phyloP scores from a whole-genome alignment of 2,329 filamentous ascomycete species.

The Teratosphaeria destructans region DNA sequence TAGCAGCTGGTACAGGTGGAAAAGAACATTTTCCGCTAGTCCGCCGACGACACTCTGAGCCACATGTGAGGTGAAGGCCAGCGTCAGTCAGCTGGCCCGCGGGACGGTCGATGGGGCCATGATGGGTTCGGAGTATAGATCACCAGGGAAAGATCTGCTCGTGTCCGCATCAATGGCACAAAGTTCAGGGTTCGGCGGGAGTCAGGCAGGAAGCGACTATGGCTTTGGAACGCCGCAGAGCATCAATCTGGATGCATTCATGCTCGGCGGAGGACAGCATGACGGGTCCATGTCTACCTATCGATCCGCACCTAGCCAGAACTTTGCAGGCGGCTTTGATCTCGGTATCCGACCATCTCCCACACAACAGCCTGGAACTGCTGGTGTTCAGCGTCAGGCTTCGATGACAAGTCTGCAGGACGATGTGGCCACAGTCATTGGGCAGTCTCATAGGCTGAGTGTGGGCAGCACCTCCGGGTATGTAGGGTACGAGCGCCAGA shows the following conservation, averaged over 20 bases:
- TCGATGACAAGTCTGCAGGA: slow-evolving; percentile 8
- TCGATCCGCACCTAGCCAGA: slow-evolving; percentile 7
- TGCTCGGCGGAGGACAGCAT: slow-evolving; percentile 8
- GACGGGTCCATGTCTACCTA: slow-evolving; percentile 6
- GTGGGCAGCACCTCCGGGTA: slow-evolving; percentile 20
- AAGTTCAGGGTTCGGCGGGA: slow-evolving; percentile 15
- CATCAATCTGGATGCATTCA: slow-evolving; percentile 10
- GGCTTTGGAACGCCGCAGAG: slow-evolving; percentile 17
- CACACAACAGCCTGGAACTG: slow-evolving; percentile 1
- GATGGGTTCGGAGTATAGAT: slow-evolving; percentile 12
- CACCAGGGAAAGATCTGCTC: slow-evolving; percentile 12
- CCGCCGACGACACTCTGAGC: not conserved
- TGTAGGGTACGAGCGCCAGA: slow-evolving; percentile 10
- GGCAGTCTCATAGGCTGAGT: slow-evolving; percentile 20
- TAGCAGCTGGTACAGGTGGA: not conserved
- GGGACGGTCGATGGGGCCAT: not conserved
- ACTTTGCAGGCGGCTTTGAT: slow-evolving; percentile 10
- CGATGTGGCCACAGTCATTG: slow-evolving; percentile 10
- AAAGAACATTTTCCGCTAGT: not conserved
- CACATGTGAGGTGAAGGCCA: not conserved
- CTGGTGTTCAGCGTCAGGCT: not conserved
- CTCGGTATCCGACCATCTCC: slow-evolving; percentile 8
- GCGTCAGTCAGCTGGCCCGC: not conserved
- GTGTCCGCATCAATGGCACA: slow-evolving; percentile 10
- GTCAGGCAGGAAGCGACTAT: slow-evolving; percentile 20